phyloP scores from a whole-genome alignment of 2,329 filamentous ascomycete species.

The Botryotinia convoluta region DNA sequence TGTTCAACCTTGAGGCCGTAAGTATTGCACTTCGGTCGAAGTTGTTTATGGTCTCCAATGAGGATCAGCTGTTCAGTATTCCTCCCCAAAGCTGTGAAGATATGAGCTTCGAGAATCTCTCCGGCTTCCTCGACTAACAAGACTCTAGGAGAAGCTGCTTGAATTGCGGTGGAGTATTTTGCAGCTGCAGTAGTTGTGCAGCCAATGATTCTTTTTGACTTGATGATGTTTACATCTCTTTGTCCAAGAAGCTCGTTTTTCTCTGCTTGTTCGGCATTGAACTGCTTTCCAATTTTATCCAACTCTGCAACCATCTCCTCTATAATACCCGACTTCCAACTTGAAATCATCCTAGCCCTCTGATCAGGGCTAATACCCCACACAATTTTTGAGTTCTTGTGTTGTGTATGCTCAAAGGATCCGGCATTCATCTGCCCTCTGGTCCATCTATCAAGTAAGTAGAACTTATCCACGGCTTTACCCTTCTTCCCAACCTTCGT shows the following conservation, averaged over 20 bases:
- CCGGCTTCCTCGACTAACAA: slow-evolving; percentile 68
- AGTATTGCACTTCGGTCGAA: slow-evolving; percentile 62
- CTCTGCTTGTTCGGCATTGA: slow-evolving; percentile 43
- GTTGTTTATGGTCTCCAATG: slow-evolving; percentile 72
- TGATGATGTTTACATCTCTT: slow-evolving; percentile 45
- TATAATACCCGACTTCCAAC: slow-evolving; percentile 48
- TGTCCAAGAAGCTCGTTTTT: slow-evolving; percentile 47
- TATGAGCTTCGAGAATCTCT: slow-evolving; percentile 68
- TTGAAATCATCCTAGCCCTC: slow-evolving; percentile 40
- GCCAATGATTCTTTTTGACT: slow-evolving; percentile 59
- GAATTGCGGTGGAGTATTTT: slow-evolving; percentile 55
- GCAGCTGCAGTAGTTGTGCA: slow-evolving; percentile 72
- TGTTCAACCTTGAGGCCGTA: slow-evolving; percentile 61
- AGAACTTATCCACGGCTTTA: slow-evolving; percentile 44
- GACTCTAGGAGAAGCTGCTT: slow-evolving; percentile 54
- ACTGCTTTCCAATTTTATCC: slow-evolving; percentile 40
- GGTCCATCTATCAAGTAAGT: slow-evolving; percentile 56
- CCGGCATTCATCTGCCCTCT: slow-evolving; percentile 46
- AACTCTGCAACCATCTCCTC: slow-evolving; percentile 51
- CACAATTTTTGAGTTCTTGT: slow-evolving; percentile 39
- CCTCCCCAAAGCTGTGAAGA: slow-evolving; percentile 57
- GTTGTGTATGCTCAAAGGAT: slow-evolving; percentile 40
- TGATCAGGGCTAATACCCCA: slow-evolving; percentile 50
- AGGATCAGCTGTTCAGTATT: slow-evolving; percentile 62
- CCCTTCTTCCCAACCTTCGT: slow-evolving; percentile 46